Evolutionary conservation across 768 basidiomycete species (phyloP).

Genomic region (Amanita brunnescens): DNA sequence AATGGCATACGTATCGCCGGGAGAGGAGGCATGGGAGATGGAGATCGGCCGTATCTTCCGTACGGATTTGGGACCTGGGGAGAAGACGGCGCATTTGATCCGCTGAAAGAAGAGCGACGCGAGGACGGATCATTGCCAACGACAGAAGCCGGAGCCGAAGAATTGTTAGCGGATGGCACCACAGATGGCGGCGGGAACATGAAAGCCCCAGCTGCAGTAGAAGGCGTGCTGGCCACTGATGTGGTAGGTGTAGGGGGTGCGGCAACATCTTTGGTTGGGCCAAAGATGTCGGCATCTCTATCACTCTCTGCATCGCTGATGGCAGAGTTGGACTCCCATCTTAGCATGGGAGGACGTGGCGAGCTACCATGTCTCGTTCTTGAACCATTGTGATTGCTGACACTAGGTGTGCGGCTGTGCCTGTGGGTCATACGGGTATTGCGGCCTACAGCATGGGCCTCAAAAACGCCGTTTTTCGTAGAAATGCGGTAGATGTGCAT

Average conservation of each 20-base stretch:
- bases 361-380: constrained; percentile 1
- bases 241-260: constrained; percentile 54
- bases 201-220: constrained; percentile 21
- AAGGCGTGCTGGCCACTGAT: constrained; percentile 61
- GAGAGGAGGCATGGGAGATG: constrained; percentile 85
- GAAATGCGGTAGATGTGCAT: constrained; percentile 91
- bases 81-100: constrained; percentile 72
- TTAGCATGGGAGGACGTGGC: constrained; percentile 4
- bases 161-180: constrained; percentile 2
- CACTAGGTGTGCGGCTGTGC: constrained; percentile 66
- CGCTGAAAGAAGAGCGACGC: constrained; percentile 68
- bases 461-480: constrained; percentile 71
- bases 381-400: constrained; percentile 23
- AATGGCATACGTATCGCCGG: constrained; percentile 83
- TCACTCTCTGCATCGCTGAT: constrained; percentile 51
- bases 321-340: constrained; percentile 5
- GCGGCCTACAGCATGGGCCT: constrained; percentile 86
- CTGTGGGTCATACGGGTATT: constrained; percentile 68
- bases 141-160: constrained; percentile 6
- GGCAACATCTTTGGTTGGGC: constrained; percentile 21
- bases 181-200: constrained; percentile 59
- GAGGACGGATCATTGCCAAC: constrained; percentile 44
- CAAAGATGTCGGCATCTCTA: constrained; percentile 29
- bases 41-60: constrained; percentile 66
- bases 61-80: constrained; percentile 45